phyloP scores from a whole-genome alignment of 2,329 filamentous ascomycete genomes.

The Neoscytalidium dimidiatum region DNA sequence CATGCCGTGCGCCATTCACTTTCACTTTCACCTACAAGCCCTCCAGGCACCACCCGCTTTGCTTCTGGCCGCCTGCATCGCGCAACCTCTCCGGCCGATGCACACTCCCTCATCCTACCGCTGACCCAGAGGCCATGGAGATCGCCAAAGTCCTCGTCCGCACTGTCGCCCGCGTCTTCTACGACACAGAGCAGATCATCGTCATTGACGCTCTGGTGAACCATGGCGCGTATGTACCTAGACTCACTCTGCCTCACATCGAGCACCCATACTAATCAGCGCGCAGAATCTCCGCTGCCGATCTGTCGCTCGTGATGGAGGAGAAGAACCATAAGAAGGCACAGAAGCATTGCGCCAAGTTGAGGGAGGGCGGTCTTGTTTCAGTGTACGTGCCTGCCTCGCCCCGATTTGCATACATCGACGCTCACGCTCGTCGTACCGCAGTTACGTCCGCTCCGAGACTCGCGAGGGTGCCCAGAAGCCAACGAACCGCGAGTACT shows the following conservation, averaged over 20 bases:
- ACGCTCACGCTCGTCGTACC: neutral
- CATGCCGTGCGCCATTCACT: neutral
- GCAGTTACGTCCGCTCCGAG: slow-evolving; percentile 72
- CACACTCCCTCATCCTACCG: neutral
- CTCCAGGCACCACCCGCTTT: neutral
- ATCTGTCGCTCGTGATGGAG: slow-evolving; percentile 77
- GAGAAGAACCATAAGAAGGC: slow-evolving; percentile 86
- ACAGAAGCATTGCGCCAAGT: slow-evolving; percentile 81
- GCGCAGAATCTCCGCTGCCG: slow-evolving; percentile 74
- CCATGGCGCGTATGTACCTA: slow-evolving; percentile 63
- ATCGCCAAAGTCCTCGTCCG: slow-evolving; percentile 78
- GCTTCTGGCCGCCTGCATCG: neutral
- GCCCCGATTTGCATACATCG: neutral
- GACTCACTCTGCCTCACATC: slow-evolving; percentile 4
- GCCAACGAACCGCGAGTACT: slow-evolving; percentile 86
- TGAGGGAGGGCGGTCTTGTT: slow-evolving; percentile 84
- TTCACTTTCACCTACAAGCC: neutral
- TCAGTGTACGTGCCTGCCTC: slow-evolving; percentile 62
- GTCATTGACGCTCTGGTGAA: slow-evolving; percentile 78
- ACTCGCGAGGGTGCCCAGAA: slow-evolving; percentile 78
- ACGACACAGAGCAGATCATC: slow-evolving; percentile 79
- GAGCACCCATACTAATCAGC: slow-evolving; percentile 20
- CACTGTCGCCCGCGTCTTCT: slow-evolving; percentile 83
- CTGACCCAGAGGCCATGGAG: slow-evolving; percentile 52
- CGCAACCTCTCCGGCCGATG: slow-evolving; percentile 2